Conservation (phyloP, 352 stramenopile species). For the Phytophthora crassamura region DNA sequence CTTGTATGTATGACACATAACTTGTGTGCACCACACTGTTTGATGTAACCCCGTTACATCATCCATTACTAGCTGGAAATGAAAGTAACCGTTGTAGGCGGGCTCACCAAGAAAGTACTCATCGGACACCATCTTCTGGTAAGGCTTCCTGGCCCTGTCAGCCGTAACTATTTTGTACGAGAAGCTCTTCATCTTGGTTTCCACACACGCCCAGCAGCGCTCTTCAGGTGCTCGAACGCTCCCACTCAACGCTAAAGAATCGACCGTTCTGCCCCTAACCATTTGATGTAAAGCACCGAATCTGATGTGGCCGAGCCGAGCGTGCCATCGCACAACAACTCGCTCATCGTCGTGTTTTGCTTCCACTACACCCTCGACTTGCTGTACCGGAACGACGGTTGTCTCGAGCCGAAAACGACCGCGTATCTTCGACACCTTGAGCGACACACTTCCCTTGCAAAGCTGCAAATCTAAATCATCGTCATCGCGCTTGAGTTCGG, state of each 20-base stretch:
- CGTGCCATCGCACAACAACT: not conserved
- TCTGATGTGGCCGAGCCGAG: not conserved
- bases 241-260: not conserved
- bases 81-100: constrained; percentile 1
- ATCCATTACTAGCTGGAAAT: constrained; percentile 4
- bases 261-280: not conserved
- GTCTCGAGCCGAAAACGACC: too few relatives aligned
- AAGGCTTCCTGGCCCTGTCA: not conserved
- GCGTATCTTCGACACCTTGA: too few relatives aligned
- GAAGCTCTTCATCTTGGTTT: constrained; percentile 3
- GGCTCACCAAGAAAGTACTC: constrained; percentile 3
- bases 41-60: not conserved
- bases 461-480: constrained; percentile 9
- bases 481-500: constrained; percentile 1
- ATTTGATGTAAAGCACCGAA: not conserved
- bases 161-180: constrained; percentile 1
- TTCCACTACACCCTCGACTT: not conserved
- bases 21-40: too few relatives aligned
- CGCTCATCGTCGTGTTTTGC: not conserved
- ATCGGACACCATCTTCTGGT: constrained; percentile 4
- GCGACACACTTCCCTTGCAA: too few relatives aligned
- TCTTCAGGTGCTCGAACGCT: not conserved
- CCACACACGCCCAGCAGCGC: constrained; percentile 1
- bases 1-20: too few relatives aligned
- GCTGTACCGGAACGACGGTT: not conserved